Percentiles rank a stretch among this genome's conserved stretches.
Evolutionary conservation across 192 early-diverging fungal species (phyloP).

Genomic region (Coemansia sp.): DNA sequence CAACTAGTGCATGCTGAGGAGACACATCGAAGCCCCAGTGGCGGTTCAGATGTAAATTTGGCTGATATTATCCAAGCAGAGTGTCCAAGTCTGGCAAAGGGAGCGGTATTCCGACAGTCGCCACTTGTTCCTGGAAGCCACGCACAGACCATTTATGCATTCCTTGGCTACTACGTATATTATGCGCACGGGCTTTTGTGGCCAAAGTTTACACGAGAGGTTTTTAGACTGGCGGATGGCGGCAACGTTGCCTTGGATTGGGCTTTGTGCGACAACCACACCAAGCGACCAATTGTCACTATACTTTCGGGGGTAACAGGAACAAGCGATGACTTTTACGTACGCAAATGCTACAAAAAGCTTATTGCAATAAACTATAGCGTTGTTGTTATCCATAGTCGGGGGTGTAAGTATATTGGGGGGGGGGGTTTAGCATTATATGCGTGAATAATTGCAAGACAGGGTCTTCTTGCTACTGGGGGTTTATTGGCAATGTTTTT

Average conservation of each 20-base stretch:
- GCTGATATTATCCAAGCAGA: slow-evolving; percentile 30
- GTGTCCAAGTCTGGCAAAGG: slow-evolving; percentile 60
- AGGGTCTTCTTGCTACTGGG: background rate
- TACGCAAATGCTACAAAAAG: slow-evolving; percentile 69
- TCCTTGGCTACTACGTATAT: slow-evolving; percentile 53
- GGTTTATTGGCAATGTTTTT: background rate
- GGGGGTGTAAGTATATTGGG: slow-evolving; percentile 72
- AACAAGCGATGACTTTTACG: slow-evolving; percentile 87
- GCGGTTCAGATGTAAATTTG: slow-evolving; percentile 16
- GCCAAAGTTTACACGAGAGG: slow-evolving; percentile 53
- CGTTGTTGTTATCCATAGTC: slow-evolving; percentile 81
- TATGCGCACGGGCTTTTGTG: slow-evolving; percentile 42
- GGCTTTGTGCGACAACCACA: slow-evolving; percentile 60
- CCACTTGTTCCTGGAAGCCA: slow-evolving; percentile 74
- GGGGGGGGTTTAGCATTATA: too few species aligned
- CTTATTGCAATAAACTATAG: slow-evolving; percentile 65
- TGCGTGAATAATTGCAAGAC: background rate
- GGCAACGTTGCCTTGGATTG: slow-evolving; percentile 87
- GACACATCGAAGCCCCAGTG: slow-evolving; percentile 3
- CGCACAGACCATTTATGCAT: slow-evolving; percentile 66
- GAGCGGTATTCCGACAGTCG: slow-evolving; percentile 63
- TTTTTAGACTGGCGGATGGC: slow-evolving; percentile 75
- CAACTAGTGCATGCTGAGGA: slow-evolving; percentile 32
- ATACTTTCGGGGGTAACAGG: slow-evolving; percentile 90
- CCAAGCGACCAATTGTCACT: slow-evolving; percentile 70